Evolutionary conservation across 1,284 basidiomycete species (phyloP).

Genomic region (Mycena sp.): DNA sequence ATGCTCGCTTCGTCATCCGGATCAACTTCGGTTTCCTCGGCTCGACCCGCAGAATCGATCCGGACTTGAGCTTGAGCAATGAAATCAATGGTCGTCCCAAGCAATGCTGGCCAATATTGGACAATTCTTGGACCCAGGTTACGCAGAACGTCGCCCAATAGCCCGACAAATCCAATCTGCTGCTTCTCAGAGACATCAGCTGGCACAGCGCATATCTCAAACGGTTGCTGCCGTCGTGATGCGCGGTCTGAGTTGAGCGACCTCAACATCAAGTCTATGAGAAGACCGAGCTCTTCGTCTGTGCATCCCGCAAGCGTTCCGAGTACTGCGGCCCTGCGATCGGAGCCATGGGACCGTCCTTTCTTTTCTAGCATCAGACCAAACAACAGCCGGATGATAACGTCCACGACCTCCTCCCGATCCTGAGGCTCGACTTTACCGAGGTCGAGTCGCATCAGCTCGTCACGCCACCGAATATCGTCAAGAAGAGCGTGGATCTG

Average conservation of each 20-base stretch:
- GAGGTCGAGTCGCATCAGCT: slow-evolving; percentile 80
- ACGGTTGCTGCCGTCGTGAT: slow-evolving; percentile 35
- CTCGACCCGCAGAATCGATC: slow-evolving; percentile 41
- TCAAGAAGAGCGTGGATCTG: slow-evolving; percentile 82
- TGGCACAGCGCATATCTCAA: slow-evolving; percentile 44
- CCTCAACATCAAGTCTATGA: slow-evolving; percentile 93
- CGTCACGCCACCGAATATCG: slow-evolving; percentile 90
- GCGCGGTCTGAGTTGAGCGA: slow-evolving; percentile 62
- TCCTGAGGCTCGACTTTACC: slow-evolving; percentile 70
- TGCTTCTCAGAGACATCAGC: slow-evolving; percentile 68
- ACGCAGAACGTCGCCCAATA: slow-evolving; percentile 87
- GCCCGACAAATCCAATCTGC: slow-evolving; percentile 83
- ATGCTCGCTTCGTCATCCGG: slow-evolving; percentile 31
- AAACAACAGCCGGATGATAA: slow-evolving; percentile 85
- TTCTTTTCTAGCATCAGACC: slow-evolving; percentile 90
- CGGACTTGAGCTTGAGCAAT: slow-evolving; percentile 70
- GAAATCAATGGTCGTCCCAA: slow-evolving; percentile 75
- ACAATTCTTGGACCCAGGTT: slow-evolving; percentile 80
- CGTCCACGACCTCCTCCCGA: slow-evolving; percentile 77
- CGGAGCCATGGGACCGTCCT: slow-evolving; percentile 77
- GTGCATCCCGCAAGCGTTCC: slow-evolving; percentile 76
- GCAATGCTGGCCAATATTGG: slow-evolving; percentile 76
- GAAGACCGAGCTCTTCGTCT: slow-evolving; percentile 77
- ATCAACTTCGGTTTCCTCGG: slow-evolving; percentile 26
- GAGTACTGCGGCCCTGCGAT: slow-evolving; percentile 84